Evolutionary conservation across 805 yeast species (phyloP), one percentile per base, ranked within the genome.

Genomic region (Dipodascus geniculatus): DNA sequence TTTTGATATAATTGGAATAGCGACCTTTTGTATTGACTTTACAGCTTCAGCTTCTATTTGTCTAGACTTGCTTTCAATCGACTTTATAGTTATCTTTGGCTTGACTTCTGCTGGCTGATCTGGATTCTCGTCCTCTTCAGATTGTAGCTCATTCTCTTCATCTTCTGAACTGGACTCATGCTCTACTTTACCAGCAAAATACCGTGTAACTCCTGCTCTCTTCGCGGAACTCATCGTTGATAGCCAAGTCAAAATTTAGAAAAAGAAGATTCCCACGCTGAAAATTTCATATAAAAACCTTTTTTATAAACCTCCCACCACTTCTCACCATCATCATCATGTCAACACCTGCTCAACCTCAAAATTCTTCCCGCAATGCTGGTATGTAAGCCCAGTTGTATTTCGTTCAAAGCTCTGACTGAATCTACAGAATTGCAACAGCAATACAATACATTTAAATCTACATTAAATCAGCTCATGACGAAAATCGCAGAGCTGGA

Each of bases 401-500:
- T n/a, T n/a, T n/a, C n/a, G n/a, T n/a, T n/a, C n/a, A n/a, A n/a
- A n/a, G n/a, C n/a, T n/a, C n/a, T 19, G 38, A 38, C 51, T 31
- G 31, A 52, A 17, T 19, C n/a, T n/a, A n/a, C 51, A 58, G 72
- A 67, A 48, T 62, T 73, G 20, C 76, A 73, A 59, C 57, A 59
- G 48, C 73, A 72, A 56, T 73, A 73, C 59, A 70, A 73, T 58
- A 58, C 60, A 23, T 72, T 58, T 64, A 72, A 73, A 54, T 54
- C 60, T 28, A 59, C 61, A 38, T 55, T 73, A 53, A 65, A 66
- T 55, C 68, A 63, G 53, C 58, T 73, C 31, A 57, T 67, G 31
- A 58, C 60, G 51, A 73, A 73, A 56, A 66, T 72, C 49, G 63
- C 63, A 51, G 74, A 73, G 59, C 60, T 73, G n/a, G 73, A 72